Evolutionary conservation across 148 eudicot genomes (phyloP), one percentile per base, ranked within the genome.

Genomic region (Fagopyrum esculentum): DNA sequence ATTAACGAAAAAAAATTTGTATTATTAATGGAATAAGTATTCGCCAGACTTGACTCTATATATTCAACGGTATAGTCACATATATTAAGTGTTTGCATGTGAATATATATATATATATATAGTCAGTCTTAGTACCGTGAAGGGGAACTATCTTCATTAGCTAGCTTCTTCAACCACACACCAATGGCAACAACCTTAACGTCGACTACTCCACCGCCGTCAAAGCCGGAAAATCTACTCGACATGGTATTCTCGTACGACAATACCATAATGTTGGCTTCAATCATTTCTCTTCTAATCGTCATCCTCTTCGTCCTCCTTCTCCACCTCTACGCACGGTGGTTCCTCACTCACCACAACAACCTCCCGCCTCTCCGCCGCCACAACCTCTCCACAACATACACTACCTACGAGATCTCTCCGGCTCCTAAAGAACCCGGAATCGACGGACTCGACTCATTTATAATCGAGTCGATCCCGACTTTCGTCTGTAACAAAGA

Each of bases 231-330:
- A 15, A 69, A 57, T 56, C 56, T 86, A 43, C 40, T 80, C 68
- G 77, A 78, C 22, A 72, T 43, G 81, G 51, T 82, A 0, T 77
- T 88, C 70, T 78, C 88, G 5, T 77, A 83, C 74, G 80, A 85
- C 80, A 81, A 81, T 75, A 83, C 83, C 80, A 50, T 87, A 17
- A 82, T 90, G 84, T 83, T 90, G 4, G 92, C 87, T 6, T 87
- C 89, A 6, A 76, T 90, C 26, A 66, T 90, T 17, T 85, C 86
- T 3, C 79, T 90, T 10, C 85, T 88, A 35, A 76, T 88, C 1
- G 96, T 88, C 1, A 81, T 90, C 73, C 79, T 90, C 72, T 88
- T 90, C 56, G 89, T 88, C 46, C 81, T 87, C 11, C 60, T 85
- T 26, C 87, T 90, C 45, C 92, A 90, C 75, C 16, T 87, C 30